Conservation (phyloP, 768 basidiomycete species). For the Hysterangium stoloniferum region DNA sequence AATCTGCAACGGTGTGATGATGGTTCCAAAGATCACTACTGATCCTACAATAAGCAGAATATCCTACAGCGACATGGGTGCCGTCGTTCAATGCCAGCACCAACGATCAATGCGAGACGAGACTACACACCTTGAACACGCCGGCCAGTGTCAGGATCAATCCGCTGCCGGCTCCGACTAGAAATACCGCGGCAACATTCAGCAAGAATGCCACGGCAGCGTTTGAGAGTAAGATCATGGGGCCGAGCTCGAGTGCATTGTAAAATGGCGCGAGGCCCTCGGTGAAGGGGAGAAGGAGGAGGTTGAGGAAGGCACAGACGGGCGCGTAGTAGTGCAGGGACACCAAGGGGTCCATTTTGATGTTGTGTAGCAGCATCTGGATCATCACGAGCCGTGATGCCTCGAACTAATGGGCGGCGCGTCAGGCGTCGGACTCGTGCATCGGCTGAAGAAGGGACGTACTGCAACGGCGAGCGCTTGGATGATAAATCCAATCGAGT, state of each 20-base stretch:
- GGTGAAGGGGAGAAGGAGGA: constrained; percentile 80
- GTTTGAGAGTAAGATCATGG: constrained; percentile 70
- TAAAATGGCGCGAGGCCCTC: constrained; percentile 87
- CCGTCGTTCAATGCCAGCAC: constrained; percentile 4
- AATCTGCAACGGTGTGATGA: constrained; percentile 76
- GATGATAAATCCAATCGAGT: constrained; percentile 77
- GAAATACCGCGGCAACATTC: constrained; percentile 90
- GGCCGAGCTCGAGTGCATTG: constrained; percentile 56
- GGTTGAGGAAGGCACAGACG: constrained; percentile 82
- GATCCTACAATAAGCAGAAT: constrained; percentile 91
- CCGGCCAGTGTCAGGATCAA: constrained; percentile 89
- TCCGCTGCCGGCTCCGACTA: constrained; percentile 83
- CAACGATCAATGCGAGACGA: not conserved
- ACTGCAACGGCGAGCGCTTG: constrained; percentile 84
- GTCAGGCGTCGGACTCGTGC: constrained; percentile 1
- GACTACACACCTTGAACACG: constrained; percentile 68
- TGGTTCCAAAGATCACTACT: constrained; percentile 75
- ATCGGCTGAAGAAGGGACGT: constrained; percentile 25
- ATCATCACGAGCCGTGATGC: constrained; percentile 94
- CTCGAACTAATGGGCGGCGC: constrained; percentile 56
- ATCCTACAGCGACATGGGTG: constrained; percentile 43
- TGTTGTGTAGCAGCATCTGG: constrained; percentile 84
- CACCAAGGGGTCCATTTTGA: constrained; percentile 97
- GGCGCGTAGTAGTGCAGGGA: constrained; percentile 96
- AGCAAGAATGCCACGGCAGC: constrained; percentile 81